Evolutionary conservation across 805 yeast genomes (phyloP), one percentile per base, ranked within the genome.

Genomic region (Wickerhamia fluorescens): DNA sequence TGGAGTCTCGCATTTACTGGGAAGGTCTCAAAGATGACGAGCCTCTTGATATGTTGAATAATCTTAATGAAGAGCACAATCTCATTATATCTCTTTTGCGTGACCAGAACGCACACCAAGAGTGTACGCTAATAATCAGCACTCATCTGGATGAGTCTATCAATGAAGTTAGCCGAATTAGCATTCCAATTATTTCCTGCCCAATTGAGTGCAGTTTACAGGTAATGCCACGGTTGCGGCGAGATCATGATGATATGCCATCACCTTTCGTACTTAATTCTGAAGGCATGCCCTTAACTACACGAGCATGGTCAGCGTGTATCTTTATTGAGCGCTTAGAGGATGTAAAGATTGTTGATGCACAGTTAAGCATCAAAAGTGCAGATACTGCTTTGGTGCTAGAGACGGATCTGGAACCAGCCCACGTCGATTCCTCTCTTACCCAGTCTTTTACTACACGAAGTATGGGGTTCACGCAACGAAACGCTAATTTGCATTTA

Each of bases 11-110:
- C n/a, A n/a, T n/a, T n/a, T n/a, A n/a, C n/a, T 63, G 68, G 68
- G 51, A 56, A 14, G 37, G 28, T 5, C 33, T 54, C 24, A 63
- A 63, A 34, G 70, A 63, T 34, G 70, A 63, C 27, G 65, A 58
- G 33, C 50, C 61, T 2, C 36, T 62, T 23, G 43, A 45, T 15
- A n/a, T n/a, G n/a, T 26, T 61, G 17, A 29, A 37, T 4, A 35
- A 34, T 2, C 29, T 45, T 4, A 37, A 39, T 2, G 31, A 30
- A n/a, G 31, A 30, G 9, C 43, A 42, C 20, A 24, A 11, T 1
- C 41, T 59, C 21, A 42, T 48, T 16, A 34, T 58, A 9, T 36
- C 40, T n/a, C 35, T 56, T 14, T 44, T 42, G 25, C 40, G 41
- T 11, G 38, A 43, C 7, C 50, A 53, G 47, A 17, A 28, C 37